Evolutionary conservation across 148 eudicot species (phyloP), one percentile per base, ranked within the genome.

Genomic region (Chenopodium quinoa): DNA sequence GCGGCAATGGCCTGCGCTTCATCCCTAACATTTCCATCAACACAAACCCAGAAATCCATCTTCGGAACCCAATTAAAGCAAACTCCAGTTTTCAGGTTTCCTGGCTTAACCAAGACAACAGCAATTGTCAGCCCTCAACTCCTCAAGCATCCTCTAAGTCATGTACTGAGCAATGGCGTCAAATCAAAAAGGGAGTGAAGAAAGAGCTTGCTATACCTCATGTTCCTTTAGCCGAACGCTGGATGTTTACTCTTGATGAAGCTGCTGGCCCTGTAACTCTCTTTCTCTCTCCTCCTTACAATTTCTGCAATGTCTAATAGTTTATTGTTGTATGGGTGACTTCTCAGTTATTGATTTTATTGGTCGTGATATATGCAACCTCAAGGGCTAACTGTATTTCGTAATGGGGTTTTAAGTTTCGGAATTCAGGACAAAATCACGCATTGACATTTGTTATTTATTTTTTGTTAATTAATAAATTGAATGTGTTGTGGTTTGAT

Each of bases 221-320:
- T 68, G 86, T 94, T 12, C 98, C 98, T 1, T 31, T 81, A 20
- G 92, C 90, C 1, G 94, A 96, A 72, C 91, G 94, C 0, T 96
- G 97, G 99, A 92, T 97, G 99, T 92, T 97, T 20, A 91, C 89
- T 25, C 83, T 85, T 3, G 78, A 86, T 32, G 90, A 90, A 79
- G 72, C 89, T 29, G 40, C 40, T 64, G 97, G 99, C 86, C 92
- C 90, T 8, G 99, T 96, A 90, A 0, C 64, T 76, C 50, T 69
- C 81, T 75, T n/a, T 63, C 32, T 50, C 67, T 50, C 68, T 63
- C 40, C 4, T 20, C 6, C 25, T 62, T 64, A 12, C 44, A 19
- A 23, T 31, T 47, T 79, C 32, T 2, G 32, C n/a, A 2, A 32
- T 64, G 1, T 0, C 4, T 9, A 5, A 12, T 66, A 58, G 3